Evolutionary conservation across 164 flowering plant genomes (phyloP), one percentile per base, ranked within the genome.

Genomic region (Cinnamomum micranthum): DNA sequence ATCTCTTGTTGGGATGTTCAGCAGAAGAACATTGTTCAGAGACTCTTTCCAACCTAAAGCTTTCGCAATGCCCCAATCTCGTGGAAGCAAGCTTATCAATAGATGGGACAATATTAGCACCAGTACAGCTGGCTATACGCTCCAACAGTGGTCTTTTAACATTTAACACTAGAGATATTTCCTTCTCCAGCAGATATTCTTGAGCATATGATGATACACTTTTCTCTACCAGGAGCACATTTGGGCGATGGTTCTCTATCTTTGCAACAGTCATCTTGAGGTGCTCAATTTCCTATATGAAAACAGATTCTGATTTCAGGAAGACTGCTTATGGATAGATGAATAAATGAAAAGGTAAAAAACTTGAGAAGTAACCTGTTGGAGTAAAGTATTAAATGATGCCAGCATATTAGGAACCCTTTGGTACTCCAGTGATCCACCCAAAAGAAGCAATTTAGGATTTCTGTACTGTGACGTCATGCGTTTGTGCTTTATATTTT

Each of bases 401-500:
- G 97, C 88, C 75, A 96, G 78, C 85, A 89, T 94, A 80, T 91
- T 88, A 24, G 91, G 80, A 83, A 87, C 82, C 84, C 86, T 86
- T 75, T 94, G 94, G 85, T 89, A 96, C 81, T 96, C 98, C 5
- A 96, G 90, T 50, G 98, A 85, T 83, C 99, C 99, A 20, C 91
- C 98, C 85, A 96, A 79, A 79, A 96, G 87, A 76, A 96, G 91
- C 73, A 96, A 79, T 70, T 85, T 87, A 31, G 99, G 89, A 72
- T 86, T 94, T 80, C 80, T 92, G 93, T 88, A 96, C 69, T 96
- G 96, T 71, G 98, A 88, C 70, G 89, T 89, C 99, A 96, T 96
- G 68, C 99, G 92, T 84, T 95, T 95, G 85, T 96, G 98, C 85
- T 92, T 94, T 76, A 96, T 86, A 80, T 96, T 94, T 80, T 92